A percentile compares a stretch with the other conserved stretches of the same genome.
These are phyloP conservation scores for Diaporthe ilicicola DNA, from an alignment of 2,329 filamentous ascomycete genomes.

Conservation along the genomic window DNA sequence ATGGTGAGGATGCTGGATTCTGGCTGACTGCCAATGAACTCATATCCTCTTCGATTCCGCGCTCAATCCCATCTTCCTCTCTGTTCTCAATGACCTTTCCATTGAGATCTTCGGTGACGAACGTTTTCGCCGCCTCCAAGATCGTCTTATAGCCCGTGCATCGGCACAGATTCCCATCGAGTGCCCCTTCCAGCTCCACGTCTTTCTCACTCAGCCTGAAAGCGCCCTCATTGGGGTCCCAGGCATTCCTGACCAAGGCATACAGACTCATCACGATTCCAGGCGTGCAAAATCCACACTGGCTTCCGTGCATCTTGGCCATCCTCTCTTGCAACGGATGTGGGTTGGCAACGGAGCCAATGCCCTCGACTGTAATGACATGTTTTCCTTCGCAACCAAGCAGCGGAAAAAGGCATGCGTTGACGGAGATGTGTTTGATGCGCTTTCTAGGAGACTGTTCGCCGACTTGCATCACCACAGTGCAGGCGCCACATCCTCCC, in stretches of 20 bases:
- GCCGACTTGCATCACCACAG: constrained; percentile 84
- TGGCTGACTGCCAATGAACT: not conserved
- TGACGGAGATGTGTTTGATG: constrained; percentile 95
- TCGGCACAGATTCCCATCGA: constrained; percentile 93
- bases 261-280: constrained; percentile 99
- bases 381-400: constrained; percentile 96
- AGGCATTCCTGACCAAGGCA: constrained; percentile 86
- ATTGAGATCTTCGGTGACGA: constrained; percentile 65
- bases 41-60: not conserved
- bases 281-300: constrained; percentile 94
- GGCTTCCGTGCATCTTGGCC: constrained; percentile 88
- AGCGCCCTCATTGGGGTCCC: constrained; percentile 57
- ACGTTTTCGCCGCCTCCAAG: constrained; percentile 91
- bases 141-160: constrained; percentile 97
- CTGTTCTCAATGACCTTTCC: constrained; percentile 49
- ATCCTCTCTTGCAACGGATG: constrained; percentile 93
- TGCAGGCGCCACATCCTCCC: constrained; percentile 95
- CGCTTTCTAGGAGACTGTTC: constrained; percentile 85
- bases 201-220: constrained; percentile 55
- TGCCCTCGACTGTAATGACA: constrained; percentile 96
- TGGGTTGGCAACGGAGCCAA: constrained; percentile 84
- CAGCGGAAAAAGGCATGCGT: constrained; percentile 92
- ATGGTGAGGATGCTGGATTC: not conserved
- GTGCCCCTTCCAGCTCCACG: constrained; percentile 91
- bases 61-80: not conserved